Evolutionary conservation across 495 filamentous ascomycete genomes (phyloP).

Genomic region (Hyphodiscus hymeniophilus): DNA sequence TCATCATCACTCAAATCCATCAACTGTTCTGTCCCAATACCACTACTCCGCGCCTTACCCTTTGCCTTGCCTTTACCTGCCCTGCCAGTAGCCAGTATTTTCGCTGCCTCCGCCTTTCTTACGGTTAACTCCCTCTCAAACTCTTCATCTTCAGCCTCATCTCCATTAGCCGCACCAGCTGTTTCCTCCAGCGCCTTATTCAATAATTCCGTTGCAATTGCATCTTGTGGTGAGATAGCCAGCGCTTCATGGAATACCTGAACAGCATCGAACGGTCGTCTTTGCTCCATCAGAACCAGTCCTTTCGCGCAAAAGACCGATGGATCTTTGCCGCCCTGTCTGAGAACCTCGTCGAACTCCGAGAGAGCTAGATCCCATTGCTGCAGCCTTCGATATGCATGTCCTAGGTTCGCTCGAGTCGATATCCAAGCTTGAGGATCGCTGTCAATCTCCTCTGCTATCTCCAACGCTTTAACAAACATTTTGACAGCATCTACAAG

Average conservation of each 20-base stretch:
- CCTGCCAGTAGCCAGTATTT: slow-evolving; percentile 4
- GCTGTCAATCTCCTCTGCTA: slow-evolving; percentile 72
- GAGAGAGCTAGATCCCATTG: slow-evolving; percentile 60
- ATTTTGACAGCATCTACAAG: slow-evolving; percentile 60
- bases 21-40: slow-evolving; percentile 18
- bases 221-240: slow-evolving; percentile 57
- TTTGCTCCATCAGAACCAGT: slow-evolving; percentile 62
- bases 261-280: slow-evolving; percentile 57
- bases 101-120: slow-evolving; percentile 15
- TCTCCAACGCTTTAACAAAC: slow-evolving; percentile 64
- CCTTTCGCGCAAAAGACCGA: slow-evolving; percentile 68
- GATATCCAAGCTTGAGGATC: slow-evolving; percentile 81
- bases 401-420: slow-evolving; percentile 80
- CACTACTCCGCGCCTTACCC: slow-evolving; percentile 11
- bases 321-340: slow-evolving; percentile 64
- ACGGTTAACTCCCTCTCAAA: slow-evolving; percentile 22
- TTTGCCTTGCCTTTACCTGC: slow-evolving; percentile 17
- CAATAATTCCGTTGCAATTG: slow-evolving; percentile 66
- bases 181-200: slow-evolving; percentile 68
- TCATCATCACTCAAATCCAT: slow-evolving; percentile 25
- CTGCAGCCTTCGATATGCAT: slow-evolving; percentile 71
- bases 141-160: slow-evolving; percentile 20
- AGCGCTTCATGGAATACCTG: slow-evolving; percentile 65
- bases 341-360: slow-evolving; percentile 75
- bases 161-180: slow-evolving; percentile 22